Evolutionary conservation across 352 stramenopile genomes (phyloP).

Genomic region (Phytopythium boreale): DNA sequence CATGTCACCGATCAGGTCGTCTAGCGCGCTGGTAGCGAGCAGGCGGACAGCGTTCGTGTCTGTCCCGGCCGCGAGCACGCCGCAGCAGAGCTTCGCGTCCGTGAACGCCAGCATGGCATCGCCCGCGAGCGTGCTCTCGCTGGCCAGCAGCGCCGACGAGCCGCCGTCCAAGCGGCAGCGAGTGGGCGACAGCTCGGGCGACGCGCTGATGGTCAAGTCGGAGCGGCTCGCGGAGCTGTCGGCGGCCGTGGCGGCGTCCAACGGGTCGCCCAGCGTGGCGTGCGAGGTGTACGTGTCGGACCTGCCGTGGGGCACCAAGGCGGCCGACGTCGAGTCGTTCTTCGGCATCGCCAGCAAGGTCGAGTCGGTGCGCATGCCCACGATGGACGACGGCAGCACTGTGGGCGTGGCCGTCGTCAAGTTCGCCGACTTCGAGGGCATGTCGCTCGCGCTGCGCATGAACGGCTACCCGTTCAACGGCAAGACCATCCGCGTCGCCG

Average conservation of each 20-base stretch:
- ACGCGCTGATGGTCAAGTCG: slow-evolving; percentile 42
- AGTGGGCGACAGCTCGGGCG: slow-evolving; percentile 14
- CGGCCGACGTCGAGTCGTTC: slow-evolving; percentile 56
- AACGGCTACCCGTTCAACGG: slow-evolving; percentile 66
- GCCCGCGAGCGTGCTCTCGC: slow-evolving; percentile 9
- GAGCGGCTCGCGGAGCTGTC: slow-evolving; percentile 31
- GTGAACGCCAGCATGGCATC: not conserved
- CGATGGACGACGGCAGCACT: slow-evolving; percentile 66
- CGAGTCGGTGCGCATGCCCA: slow-evolving; percentile 61
- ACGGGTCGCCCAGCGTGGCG: slow-evolving; percentile 8
- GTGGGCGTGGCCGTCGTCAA: slow-evolving; percentile 63
- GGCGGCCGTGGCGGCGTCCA: slow-evolving; percentile 10
- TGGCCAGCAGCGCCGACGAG: slow-evolving; percentile 13
- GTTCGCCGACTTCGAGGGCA: slow-evolving; percentile 47
- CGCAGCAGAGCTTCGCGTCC: not conserved
- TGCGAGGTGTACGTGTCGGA: slow-evolving; percentile 69
- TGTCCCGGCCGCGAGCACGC: not conserved
- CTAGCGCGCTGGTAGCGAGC: slow-evolving; percentile 30
- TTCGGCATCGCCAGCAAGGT: slow-evolving; percentile 55
- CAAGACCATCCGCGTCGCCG: slow-evolving; percentile 56
- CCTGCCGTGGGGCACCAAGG: slow-evolving; percentile 47
- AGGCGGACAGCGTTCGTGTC: slow-evolving; percentile 23
- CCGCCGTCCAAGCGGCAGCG: slow-evolving; percentile 31
- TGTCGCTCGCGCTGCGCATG: slow-evolving; percentile 56
- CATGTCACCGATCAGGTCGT: slow-evolving; percentile 20